Base-by-base conservation (phyloP, 768 basidiomycete genomes). In the Scleroderma citrinum region DNA sequence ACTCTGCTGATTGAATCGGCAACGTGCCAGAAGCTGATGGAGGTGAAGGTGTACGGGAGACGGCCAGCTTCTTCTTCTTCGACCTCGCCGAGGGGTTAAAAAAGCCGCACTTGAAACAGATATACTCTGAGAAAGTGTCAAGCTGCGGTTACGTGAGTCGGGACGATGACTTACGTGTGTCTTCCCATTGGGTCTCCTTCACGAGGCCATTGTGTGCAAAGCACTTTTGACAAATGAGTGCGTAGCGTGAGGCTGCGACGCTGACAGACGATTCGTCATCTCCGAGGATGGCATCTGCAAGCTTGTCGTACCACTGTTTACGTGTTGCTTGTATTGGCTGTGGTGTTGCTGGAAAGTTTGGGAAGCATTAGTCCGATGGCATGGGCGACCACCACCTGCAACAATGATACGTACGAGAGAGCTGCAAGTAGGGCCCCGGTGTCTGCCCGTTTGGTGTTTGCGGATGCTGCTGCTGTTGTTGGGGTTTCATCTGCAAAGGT, bases 121-220 rank as follows among this genome's bases (percentile, higher is more conserved):
- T 67, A 57, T 91, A 95, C 70, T 92, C 92, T 94, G 59, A 14
- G 13, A 12, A 17, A 35, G 19, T 3, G 35, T 52, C 32, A 46
- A 48, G 32, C 47, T 40, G 17, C 45, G 14, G 7, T 48, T 55
- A 44, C 32, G 11, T 40, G 23, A 10, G 19, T 45, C 38, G 34
- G 35, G 17, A 26, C 14, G 31, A 55, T 11, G 20, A 81, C 90
- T 66, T 57, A 94, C 92, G 87, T 24, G 85, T 78, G 53, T 86
- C 82, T 52, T 86, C 83, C 80, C 85, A 93, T 63, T 83, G 74
- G 39, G 74, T 80, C 62, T 91, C 90, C 59, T 85, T 83, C 10
- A 91, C 87, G 2, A 96, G 74, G 3, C 92, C 92, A 52, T 95
- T 95, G 62, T 94, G 92, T 19, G 80, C 69, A 59, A 87, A 94